Base-by-base conservation (phyloP, 306 rosid species). In the Hippophae rhamnoides region DNA sequence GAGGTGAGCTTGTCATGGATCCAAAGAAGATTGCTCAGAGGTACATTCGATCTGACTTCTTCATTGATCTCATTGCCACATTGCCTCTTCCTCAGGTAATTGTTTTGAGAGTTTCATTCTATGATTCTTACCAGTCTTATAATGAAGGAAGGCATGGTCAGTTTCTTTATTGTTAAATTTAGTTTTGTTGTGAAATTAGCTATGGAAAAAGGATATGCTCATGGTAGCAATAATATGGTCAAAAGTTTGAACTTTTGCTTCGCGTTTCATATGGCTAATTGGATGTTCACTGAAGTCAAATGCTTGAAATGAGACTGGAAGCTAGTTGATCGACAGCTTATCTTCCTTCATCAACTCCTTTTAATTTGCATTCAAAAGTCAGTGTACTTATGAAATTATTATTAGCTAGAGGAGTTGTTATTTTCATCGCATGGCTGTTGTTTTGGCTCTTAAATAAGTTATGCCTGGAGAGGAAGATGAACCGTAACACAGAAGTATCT, bases 1-100 rank as follows among this genome's bases (percentile, higher is more conserved):
- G 95, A 73, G 98, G 98, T 45, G 98, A 92, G 74, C 96, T 92
- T 81, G 96, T 92, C 59, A 92, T 82, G 96, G 93, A 92, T 69
- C 83, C 98, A 27, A 87, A 71, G 69, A 83, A 86, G 83, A 92
- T 92, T 76, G 98, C 95, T 13, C 60, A 58, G 73, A 83, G 83
- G 74, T 87, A 87, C 59, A n/a, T 92, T 55, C 79, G 83, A 81
- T 83, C 95, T n/a, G 95, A 92, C 74, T 92, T 92, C 89, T 87
- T 80, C 75, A 81, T 92, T 60, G 98, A 92, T 76, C 80, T 92
- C 57, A 74, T 92, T 73, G 98, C 98, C 52, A 76, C 89, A 51
- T 74, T 92, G 69, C 98, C 98, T 65, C 87, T 92, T 58, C 98
- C 98, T 61, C 98, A 92, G 95, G 98, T 90, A 61, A 50, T 65